Evolutionary conservation across 73 alveolate species (phyloP), one percentile per base, ranked within the genome.

Genomic region (Tetrahymena borealis): DNA sequence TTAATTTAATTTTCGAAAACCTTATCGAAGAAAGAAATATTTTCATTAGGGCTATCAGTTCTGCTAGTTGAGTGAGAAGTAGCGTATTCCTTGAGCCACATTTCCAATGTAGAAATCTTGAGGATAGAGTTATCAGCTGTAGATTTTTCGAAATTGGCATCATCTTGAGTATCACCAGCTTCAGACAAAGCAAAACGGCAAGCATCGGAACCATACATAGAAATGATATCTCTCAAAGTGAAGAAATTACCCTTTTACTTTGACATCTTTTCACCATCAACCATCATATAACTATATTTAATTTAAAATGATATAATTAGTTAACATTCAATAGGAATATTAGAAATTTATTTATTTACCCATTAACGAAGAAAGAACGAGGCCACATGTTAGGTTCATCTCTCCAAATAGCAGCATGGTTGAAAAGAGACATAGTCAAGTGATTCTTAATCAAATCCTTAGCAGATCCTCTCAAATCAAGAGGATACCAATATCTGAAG

Each of bases 331-430:
- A n/a, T n/a, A n/a, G n/a, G n/a, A n/a, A 40, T 4, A 15, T 1
- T 15, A 40, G 12, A 3, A 5, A 43, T 11, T n/a, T 43, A 2
- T 2, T 60, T 60, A 18, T 60, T 60, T 60, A 60, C 85, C 99
- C 99, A 91, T 99, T 99, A 96, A 99, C 98, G 95, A 96, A 99
- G 96, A 98, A 97, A 18, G 99, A 97, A 79, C 98, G 94, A n/a
- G 99, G 99, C 99, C 99, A 97, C 42, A 94, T 78, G 32, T 94
- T 92, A 38, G 97, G 95, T 90, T 96, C 91, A 78, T 97, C 98
- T 78, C 98, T 98, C 99, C 99, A 99, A 5, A 99, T 97, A 1
- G 99, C 99, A 32, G 99, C 99, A 93, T 99, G 99, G 95, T 99
- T 99, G 97, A 97, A 99, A 77, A 98, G 97, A 33, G 99, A 95